Evolutionary conservation across 371 early-diverging fungal genomes (phyloP), one percentile per base, ranked within the genome.

Genomic region (Apophysomyces elegans): DNA sequence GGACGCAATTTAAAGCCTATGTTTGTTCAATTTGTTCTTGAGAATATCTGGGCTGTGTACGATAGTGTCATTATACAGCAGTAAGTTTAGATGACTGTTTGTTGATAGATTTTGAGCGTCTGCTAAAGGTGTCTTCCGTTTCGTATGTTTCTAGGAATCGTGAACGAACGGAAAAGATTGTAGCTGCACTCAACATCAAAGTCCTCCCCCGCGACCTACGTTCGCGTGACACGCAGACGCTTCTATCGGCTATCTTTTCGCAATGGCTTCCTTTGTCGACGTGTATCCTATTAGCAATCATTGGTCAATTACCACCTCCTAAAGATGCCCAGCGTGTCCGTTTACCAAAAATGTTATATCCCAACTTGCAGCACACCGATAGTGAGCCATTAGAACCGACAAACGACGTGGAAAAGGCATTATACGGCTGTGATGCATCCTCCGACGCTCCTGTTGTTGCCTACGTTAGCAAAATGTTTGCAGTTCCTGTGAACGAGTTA

Each of bases 11-110:
- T 95, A 66, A 95, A 96, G 69, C 97, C 98, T 0, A 84, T 98
- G 85, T 97, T 97, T 81, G 98, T 97, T 32, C 98, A 98, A 74
- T 89, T 99, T 59, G 92, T 95, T 7, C 76, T 99, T 56, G 94
- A 93, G 5, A 96, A 97, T 64, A 87, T 99, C 6, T 99, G 98
- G 97, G 89, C 94, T 61, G 91, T 99, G 0, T 98, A 98, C 74
- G 93, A 96, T 35, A 89, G 90, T 64, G 92, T 92, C 11, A 77
- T 93, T 5, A 70, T 90, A 13, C 80, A 90, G 47, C 87, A 87
- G 82, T 89, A 78, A 78, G 88, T 76, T 39, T 5, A 4, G 13
- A 45, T 44, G 32, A 5, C 11, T 61, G n/a, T 12, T 62, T 59
- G 14, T 5, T 32, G 44, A 1, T 26, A 26, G 32, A 26, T 26